Percentiles rank a stretch among this genome's conserved stretches.
Conservation (phyloP, 768 basidiomycete genomes). For the Xerocomus brunneocitrinus region DNA sequence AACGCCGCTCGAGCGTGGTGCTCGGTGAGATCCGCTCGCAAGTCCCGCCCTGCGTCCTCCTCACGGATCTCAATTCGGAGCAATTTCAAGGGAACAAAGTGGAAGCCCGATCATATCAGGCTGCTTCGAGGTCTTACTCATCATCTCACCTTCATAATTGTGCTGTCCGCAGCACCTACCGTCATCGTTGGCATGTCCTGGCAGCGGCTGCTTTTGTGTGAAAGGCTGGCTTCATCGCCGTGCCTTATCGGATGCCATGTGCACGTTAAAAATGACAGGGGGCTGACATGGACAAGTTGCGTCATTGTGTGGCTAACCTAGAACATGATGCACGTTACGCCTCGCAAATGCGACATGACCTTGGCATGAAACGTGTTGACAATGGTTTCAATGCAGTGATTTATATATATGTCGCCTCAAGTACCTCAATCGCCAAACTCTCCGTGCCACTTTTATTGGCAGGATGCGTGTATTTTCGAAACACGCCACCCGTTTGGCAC, state of each 20-base stretch:
- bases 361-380: slow-evolving; percentile 5
- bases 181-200: slow-evolving; percentile 6
- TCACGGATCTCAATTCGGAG: slow-evolving; percentile 23
- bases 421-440: slow-evolving; percentile 6
- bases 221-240: not conserved
- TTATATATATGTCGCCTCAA: slow-evolving; percentile 1
- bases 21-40: slow-evolving; percentile 28
- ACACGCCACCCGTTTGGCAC: slow-evolving; percentile 13
- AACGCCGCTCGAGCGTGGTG: slow-evolving; percentile 20
- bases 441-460: slow-evolving; percentile 17
- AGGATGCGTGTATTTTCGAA: slow-evolving; percentile 9
- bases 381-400: slow-evolving; percentile 1
- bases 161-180: slow-evolving; percentile 7
- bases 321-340: not conserved
- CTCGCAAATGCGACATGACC: not conserved
- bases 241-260: slow-evolving; percentile 20
- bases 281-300: slow-evolving; percentile 6
- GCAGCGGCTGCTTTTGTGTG: slow-evolving; percentile 11
- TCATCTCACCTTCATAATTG: slow-evolving; percentile 18
- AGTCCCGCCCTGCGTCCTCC: slow-evolving; percentile 8
- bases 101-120: slow-evolving; percentile 18
- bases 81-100: slow-evolving; percentile 14
- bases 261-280: slow-evolving; percentile 3
- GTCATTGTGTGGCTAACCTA: slow-evolving; percentile 6
- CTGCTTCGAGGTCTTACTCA: slow-evolving; percentile 10